Evolutionary conservation across 768 basidiomycete genomes (phyloP).

Genomic region (Infundibulicybe gibba): DNA sequence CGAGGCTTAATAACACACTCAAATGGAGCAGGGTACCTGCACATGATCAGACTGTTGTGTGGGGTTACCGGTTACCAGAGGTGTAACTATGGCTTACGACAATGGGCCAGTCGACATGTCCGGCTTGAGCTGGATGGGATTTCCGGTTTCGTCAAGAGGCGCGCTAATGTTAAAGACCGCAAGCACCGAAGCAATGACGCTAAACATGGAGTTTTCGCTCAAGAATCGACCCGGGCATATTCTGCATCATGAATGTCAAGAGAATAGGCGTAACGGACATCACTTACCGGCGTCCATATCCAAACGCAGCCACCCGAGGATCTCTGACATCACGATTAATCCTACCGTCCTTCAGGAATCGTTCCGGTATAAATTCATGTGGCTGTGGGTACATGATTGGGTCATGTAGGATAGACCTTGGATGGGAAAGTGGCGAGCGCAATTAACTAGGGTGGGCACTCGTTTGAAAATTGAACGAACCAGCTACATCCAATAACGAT

Average conservation of each 20-base stretch:
- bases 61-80: neutral
- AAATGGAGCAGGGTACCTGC: constrained; percentile 13
- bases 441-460: neutral
- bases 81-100: neutral
- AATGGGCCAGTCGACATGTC: constrained; percentile 11
- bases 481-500: constrained; percentile 34
- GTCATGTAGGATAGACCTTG: neutral
- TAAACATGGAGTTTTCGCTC: constrained; percentile 11
- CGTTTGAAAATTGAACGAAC: constrained; percentile 12
- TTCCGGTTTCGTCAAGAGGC: constrained; percentile 14
- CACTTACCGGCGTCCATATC: neutral
- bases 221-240: constrained; percentile 22
- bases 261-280: neutral
- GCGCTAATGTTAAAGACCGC: constrained; percentile 12
- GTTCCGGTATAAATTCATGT: neutral
- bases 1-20: constrained; percentile 13
- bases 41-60: neutral
- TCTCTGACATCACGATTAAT: neutral
- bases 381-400: neutral
- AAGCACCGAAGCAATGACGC: constrained; percentile 14
- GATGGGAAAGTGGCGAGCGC: constrained; percentile 2
- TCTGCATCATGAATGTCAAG: constrained; percentile 3
- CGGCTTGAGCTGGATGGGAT: constrained; percentile 9
- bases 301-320: neutral
- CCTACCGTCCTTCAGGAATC: neutral